Evolutionary conservation across 192 early-diverging fungal species (phyloP), one percentile per base, ranked within the genome.

Genomic region (Entomortierella parvispora): DNA sequence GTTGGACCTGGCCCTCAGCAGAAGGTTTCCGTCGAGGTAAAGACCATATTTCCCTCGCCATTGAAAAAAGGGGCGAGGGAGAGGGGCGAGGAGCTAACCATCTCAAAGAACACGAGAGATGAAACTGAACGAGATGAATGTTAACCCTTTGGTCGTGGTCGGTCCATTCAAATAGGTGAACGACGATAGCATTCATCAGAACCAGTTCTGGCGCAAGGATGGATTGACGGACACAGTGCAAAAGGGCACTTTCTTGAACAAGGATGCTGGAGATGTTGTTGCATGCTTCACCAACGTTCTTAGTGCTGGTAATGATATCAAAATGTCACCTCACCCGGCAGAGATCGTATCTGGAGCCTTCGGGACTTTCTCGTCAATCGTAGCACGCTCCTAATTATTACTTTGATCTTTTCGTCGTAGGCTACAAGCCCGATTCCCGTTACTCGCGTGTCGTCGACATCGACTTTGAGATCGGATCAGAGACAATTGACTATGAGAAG

Each of bases 251-350:
- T 94, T 98, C 76, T 92, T 89, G 55, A 95, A 93, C 28, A 93
- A 94, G 74, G 86, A 86, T n/a, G 91, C 96, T 60, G 93, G 93
- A 17, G 87, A 93, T 68, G 83, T 98, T 20, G 79, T 90, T 33
- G 89, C 92, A 51, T 98, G 96, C 74, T 96, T 97, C 84, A 91
- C 91, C 31, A 93, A 93, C 74, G 69, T 81, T 23, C 80, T 94
- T 3, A 70, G 83, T 60, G 79, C 83, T 22, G 90, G 90, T 79
- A 85, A 80, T 26, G 46, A 40, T 25, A 34, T 18, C n/a, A n/a
- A n/a, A n/a, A 29, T 60, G 25, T 45, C 3, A 10, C 0, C 14
- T 2, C 10, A 34, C 29, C 25, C 37, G 26, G 31, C 12, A 28
- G 9, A 2, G 3, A 12, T 14, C 20, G 17, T 48, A 14, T 33